Base-by-base conservation (phyloP, 768 basidiomycete species). In the Kwoniella sp. region DNA sequence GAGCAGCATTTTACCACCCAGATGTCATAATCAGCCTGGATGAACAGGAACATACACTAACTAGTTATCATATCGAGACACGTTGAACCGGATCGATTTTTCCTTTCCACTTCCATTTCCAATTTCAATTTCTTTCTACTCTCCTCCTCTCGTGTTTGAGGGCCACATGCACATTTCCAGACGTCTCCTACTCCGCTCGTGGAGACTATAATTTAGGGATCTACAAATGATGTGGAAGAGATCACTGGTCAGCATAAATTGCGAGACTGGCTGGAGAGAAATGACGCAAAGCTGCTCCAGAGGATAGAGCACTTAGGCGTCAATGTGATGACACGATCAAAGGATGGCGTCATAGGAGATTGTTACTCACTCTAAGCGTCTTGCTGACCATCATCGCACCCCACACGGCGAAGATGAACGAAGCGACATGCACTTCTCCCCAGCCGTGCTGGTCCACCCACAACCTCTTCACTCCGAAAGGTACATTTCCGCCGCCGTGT, bases 321-420 rank as follows among this genome's bases (percentile, higher is more conserved):
- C 23, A 51, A 23, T 23, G 20, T 7, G 47, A 48, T 48, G 47
- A 20, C 4, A 23, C 47, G 47, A 17, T 17, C 47, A 17, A 28
- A 47, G 55, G 23, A 31, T 2, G n/a, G 4, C 34, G n/a, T n/a
- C n/a, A n/a, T n/a, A n/a, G n/a, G n/a, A n/a, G n/a, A n/a, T n/a
- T 13, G 1, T n/a, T n/a, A 77, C 77, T 90, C 57, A 97, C 87
- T 55, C 88, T 86, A 52, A 99, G 84, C 17, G 96, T 98, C 83
- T 98, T 98, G 85, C 92, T 94, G 69, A 99, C 91, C 95, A 99
- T 98, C 54, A 91, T 90, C 17, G 93, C 89, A 9, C 90, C 95
- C 94, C 93, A 98, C 13, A 84, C 77, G 7, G 83, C 89, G 80
- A 93, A 92, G n/a, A 94, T 75, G 37, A 91, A 67, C 74, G 88